A percentile compares a stretch with the other conserved stretches of the same genome.
Evolutionary conservation across 805 yeast species (phyloP).

Genomic region (Candida argentea): DNA sequence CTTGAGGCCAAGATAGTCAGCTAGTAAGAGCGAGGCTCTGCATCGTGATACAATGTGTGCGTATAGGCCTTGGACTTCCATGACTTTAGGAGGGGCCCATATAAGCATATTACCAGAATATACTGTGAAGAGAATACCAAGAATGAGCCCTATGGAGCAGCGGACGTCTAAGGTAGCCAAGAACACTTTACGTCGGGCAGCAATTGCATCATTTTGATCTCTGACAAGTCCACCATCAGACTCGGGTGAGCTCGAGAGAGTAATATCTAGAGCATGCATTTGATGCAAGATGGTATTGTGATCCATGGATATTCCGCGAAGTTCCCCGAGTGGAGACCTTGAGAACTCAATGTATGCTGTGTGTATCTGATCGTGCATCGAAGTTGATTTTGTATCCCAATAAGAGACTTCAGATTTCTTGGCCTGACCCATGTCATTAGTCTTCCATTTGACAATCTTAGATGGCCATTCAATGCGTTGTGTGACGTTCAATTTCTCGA

Average conservation of each 20-base stretch:
- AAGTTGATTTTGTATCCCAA: slow-evolving; percentile 7
- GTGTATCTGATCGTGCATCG: too few species aligned
- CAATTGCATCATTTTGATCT: slow-evolving; percentile 19
- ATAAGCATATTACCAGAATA: slow-evolving; percentile 76
- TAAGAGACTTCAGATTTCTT: slow-evolving; percentile 22
- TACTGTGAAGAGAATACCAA: slow-evolving; percentile 72
- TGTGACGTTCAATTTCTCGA: slow-evolving; percentile 50
- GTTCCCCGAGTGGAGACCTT: slow-evolving; percentile 80
- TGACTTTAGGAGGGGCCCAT: slow-evolving; percentile 66
- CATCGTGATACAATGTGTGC: slow-evolving; percentile 69
- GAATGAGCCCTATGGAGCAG: slow-evolving; percentile 71
- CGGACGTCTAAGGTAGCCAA: slow-evolving; percentile 34
- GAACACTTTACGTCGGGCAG: slow-evolving; percentile 45
- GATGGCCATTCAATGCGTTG: slow-evolving; percentile 58
- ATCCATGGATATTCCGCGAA: slow-evolving; percentile 87
- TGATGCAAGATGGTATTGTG: slow-evolving; percentile 85
- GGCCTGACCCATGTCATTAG: slow-evolving; percentile 74
- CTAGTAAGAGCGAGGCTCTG: slow-evolving; percentile 62
- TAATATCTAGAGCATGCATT: slow-evolving; percentile 63
- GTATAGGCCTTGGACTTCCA: slow-evolving; percentile 77
- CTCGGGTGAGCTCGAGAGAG: slow-evolving; percentile 57
- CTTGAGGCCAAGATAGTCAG: slow-evolving; percentile 83
- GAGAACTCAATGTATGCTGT: slow-evolving; percentile 91
- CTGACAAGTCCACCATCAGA: slow-evolving; percentile 44
- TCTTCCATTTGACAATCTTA: slow-evolving; percentile 67